These are phyloP conservation scores for Colletotrichum falcatum DNA, from an alignment of 2,329 filamentous ascomycete species.

Conservation along the genomic window DNA sequence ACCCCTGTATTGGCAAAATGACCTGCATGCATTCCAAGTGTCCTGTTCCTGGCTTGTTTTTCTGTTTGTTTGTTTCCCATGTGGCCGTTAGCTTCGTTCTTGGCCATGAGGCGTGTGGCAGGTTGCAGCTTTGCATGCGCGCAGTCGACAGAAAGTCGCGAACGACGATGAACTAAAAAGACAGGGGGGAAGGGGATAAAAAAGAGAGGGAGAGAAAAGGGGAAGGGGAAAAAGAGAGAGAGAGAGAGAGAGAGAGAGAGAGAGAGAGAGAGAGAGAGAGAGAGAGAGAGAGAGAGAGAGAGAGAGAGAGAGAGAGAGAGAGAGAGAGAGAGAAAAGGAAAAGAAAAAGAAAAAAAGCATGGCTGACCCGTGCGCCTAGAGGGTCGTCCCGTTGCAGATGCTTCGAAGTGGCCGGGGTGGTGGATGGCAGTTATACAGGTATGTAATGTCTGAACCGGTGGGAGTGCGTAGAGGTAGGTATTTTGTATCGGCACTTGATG, in stretches of 20 bases:
- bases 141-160: conserved; percentile 19
- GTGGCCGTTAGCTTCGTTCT: conserved; percentile 1
- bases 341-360: no score
- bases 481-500: neutral
- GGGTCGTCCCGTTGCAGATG: neutral
- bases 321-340: no score
- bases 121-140: conserved; percentile 18
- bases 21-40: neutral
- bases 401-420: neutral
- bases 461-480: no score
- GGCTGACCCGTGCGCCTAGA: neutral
- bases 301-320: no score
- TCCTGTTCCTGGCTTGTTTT: neutral
- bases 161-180: conserved; percentile 18
- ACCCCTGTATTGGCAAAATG: neutral
- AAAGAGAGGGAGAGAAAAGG: no score
- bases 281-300: no score
- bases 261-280: no score
- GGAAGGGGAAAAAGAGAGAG: no score
- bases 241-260: no score
- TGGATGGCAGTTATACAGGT: neutral
- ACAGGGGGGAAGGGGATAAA: no score
- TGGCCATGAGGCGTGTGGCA: conserved; percentile 31
- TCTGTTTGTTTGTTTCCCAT: conserved; percentile 3
- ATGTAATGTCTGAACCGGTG: no score